These are phyloP conservation scores for Spongiforma sp. DNA, from an alignment of 1,284 basidiomycete genomes.

Conservation along the genomic window DNA sequence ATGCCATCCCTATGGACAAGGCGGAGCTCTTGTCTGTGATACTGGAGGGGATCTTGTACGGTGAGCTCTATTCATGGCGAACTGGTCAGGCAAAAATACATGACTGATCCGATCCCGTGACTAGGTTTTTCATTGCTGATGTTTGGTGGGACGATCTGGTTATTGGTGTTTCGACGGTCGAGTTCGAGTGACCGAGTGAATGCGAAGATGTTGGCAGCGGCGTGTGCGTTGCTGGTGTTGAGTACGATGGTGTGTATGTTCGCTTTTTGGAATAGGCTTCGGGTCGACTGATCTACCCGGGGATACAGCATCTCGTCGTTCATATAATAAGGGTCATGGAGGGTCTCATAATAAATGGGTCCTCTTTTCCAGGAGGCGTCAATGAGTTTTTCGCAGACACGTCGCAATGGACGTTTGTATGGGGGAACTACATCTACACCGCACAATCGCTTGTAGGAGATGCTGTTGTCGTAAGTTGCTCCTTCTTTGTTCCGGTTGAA, in stretches of 20 bases:
- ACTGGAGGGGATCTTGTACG: constrained; percentile 7
- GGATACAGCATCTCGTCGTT: constrained; percentile 1
- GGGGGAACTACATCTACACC: not conserved
- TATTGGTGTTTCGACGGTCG: not conserved
- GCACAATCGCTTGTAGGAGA: not conserved
- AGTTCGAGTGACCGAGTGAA: constrained; percentile 1
- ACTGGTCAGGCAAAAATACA: not conserved
- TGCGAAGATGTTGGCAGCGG: constrained; percentile 1
- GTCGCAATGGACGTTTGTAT: constrained; percentile 2
- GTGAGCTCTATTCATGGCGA: not conserved
- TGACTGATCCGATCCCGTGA: not conserved
- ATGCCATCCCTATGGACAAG: constrained; percentile 4
- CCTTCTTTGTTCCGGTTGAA: too few species aligned
- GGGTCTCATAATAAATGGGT: not conserved
- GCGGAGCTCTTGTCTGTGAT: constrained; percentile 13
- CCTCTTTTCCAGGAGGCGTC: not conserved
- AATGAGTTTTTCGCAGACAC: not conserved
- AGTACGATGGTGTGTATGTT: constrained; percentile 12
- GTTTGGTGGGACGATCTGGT: constrained; percentile 11
- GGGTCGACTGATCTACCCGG: not conserved
- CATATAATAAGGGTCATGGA: constrained; percentile 1
- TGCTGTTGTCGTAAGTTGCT: not conserved
- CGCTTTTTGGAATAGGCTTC: not conserved
- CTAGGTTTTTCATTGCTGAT: constrained; percentile 13
- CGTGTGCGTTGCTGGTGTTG: constrained; percentile 2